Evolutionary conservation across 805 yeast species (phyloP), one percentile per base, ranked within the genome.

Genomic region (Pichia californica): DNA sequence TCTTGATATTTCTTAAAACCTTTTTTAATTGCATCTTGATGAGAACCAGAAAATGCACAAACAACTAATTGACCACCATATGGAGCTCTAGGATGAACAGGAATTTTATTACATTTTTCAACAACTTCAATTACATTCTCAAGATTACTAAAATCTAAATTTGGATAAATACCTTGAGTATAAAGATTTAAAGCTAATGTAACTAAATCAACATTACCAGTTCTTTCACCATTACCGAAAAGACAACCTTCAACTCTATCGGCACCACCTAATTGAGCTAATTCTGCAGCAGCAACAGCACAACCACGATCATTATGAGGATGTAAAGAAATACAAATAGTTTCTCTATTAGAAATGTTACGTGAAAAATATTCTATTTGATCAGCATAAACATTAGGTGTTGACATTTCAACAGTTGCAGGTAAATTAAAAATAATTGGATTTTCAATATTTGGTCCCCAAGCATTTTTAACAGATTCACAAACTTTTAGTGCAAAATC

Each of bases 271-370:
- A 84, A 56, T 56, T 79, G 81, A 36, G 85, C 94, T 44, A 84
- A 72, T 63, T 84, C 94, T 4, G 88, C 82, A 29, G 93, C 93
- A 10, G 91, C 93, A n/a, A 84, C 89, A 13, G 85, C 89, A 61
- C 91, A 83, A 19, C 94, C 94, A 56, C 94, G 74, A 64, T 84
- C 93, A 53, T 84, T 84, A 64, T 84, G 94, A 27, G 88, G 85
- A 61, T 84, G 94, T 44, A 85, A 73, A 13, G 93, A 83, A 40
- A 84, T 75, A 54, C 86, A 78, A 20, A 85, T 75, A 51, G 72
- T 80, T 44, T 82, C 85, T 51, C 94, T 76, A 50, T 83, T 75
- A 37, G 76, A 54, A 44, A 84, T 75, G 48, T 76, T 66, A 14
- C 74, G 76, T 38, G 77, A 59, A 54, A 84, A 84, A 61, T 74